Evolutionary conservation across 371 early-diverging fungal genomes (phyloP).

Genomic region (Nematocida parisii): DNA sequence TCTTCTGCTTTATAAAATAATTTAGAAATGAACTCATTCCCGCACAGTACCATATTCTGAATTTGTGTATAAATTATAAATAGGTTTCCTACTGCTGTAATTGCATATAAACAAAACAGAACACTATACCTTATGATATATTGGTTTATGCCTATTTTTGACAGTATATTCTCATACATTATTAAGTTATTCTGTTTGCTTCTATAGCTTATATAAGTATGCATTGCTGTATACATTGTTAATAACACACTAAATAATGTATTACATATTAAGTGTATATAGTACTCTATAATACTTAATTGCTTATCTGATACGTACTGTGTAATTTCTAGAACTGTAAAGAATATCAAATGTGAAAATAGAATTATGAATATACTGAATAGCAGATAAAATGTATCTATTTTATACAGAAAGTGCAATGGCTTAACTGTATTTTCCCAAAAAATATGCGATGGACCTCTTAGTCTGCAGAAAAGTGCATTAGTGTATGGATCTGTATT

Average conservation of each 20-base stretch:
- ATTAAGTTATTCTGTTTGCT: neutral
- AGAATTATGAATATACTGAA: neutral
- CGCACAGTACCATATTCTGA: neutral
- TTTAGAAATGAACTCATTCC: neutral
- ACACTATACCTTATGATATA: neutral
- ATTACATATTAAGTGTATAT: conserved; percentile 7
- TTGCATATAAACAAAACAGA: neutral
- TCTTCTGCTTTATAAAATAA: neutral
- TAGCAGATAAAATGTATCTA: neutral
- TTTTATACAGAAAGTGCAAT: neutral
- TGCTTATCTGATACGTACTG: neutral
- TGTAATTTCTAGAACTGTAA: neutral
- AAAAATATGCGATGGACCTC: neutral
- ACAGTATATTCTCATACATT: neutral
- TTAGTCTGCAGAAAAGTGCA: neutral
- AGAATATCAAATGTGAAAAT: neutral
- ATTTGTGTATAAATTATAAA: neutral
- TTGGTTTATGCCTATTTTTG: neutral
- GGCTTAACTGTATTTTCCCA: neutral
- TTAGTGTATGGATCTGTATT: neutral
- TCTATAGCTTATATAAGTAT: neutral
- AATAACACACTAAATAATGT: neutral
- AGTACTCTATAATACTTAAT: conserved; percentile 8
- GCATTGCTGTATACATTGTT: neutral
- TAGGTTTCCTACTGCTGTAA: neutral